A percentile compares a stretch with the other conserved stretches of the same genome.
Conservation (phyloP, 805 yeast species). For the Barnettozyma pratensis region DNA sequence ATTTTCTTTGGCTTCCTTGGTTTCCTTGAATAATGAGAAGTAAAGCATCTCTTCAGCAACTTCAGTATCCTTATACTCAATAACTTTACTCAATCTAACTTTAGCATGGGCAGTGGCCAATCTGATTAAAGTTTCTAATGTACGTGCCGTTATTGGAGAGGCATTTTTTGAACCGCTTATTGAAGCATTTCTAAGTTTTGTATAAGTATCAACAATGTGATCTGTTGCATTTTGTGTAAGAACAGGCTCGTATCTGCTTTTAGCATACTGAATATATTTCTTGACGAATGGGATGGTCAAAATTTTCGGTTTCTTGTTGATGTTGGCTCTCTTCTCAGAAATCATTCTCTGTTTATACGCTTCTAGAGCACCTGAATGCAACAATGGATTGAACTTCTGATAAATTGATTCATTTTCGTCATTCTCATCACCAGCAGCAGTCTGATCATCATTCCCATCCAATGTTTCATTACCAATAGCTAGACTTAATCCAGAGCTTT, state of each 20-base stretch:
- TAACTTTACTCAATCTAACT: conserved; percentile 74
- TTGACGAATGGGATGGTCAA: conserved; percentile 81
- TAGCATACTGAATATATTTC: conserved; percentile 91
- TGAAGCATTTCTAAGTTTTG: conserved; percentile 75
- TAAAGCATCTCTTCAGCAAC: conserved; percentile 83
- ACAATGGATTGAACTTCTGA: conserved; percentile 74
- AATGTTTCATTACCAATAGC: conserved; percentile 72
- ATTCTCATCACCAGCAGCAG: conserved; percentile 42
- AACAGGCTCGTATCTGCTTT: conserved; percentile 78
- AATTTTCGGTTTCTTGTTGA: conserved; percentile 36
- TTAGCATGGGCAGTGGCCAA: conserved; percentile 95
- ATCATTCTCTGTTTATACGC: conserved; percentile 26
- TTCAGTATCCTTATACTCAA: conserved; percentile 72
- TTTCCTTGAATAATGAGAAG: conserved; percentile 80
- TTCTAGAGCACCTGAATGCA: conserved; percentile 72
- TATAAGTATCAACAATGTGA: conserved; percentile 73
- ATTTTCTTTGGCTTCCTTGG: conserved; percentile 27
- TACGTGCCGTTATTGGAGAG: conserved; percentile 97
- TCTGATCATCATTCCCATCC: conserved; percentile 42
- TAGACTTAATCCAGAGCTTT: conserved; percentile 59
- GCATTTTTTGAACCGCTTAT: conserved; percentile 60
- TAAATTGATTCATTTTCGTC: conserved; percentile 44
- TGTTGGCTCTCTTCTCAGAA: conserved; percentile 24
- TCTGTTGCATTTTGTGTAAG: conserved; percentile 73
- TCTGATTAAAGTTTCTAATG: conserved; percentile 92